Evolutionary conservation across 495 filamentous ascomycete species (phyloP), one percentile per base, ranked within the genome.

Genomic region (Trichocladium uniseriatum): DNA sequence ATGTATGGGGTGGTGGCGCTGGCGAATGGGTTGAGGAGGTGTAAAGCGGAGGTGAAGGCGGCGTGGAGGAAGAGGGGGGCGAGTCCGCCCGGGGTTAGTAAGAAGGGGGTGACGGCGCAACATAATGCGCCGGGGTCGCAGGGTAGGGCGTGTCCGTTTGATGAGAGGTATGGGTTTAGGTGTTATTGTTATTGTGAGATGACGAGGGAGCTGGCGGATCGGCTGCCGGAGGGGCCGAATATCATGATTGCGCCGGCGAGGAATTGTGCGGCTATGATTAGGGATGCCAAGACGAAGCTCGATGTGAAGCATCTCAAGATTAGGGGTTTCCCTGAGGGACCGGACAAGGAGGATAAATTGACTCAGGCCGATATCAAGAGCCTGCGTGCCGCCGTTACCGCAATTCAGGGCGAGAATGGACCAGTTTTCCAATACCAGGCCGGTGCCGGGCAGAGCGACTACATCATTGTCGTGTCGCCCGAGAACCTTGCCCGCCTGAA

Each of bases 171-270:
- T 18, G 57, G 55, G 0, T 55, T 63, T 34, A 13, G 22, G 32
- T 63, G 60, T 48, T 63, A 60, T 28, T 63, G 60, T 42, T 58
- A 55, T n/a, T 10, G 38, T 21, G 18, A 38, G 19, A 22, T 15
- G 16, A 63, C 57, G 5, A 24, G 47, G 19, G 11, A 56, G 35
- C 43, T 63, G 8, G 57, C 57, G 4, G 60, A 63, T 34, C 19
- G 28, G 11, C 42, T 63, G 13, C 52, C 51, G 6, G 53, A 60
- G 16, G 60, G 60, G 20, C 48, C 47, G 9, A 63, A 49, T 19
- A n/a, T 60, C 31, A 27, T 63, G 16, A 29, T 63, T 5, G 53
- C 44, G 0, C 60, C 60, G 5, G 34, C 37, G 3, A 43, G 48
- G 28, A 58, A 32, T 45, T 45, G 46, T 29, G 38, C 24, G 13